These are phyloP conservation scores for Aspergillus pseudotamarii DNA, from an alignment of 2,329 filamentous ascomycete genomes.

Conservation along the genomic window DNA sequence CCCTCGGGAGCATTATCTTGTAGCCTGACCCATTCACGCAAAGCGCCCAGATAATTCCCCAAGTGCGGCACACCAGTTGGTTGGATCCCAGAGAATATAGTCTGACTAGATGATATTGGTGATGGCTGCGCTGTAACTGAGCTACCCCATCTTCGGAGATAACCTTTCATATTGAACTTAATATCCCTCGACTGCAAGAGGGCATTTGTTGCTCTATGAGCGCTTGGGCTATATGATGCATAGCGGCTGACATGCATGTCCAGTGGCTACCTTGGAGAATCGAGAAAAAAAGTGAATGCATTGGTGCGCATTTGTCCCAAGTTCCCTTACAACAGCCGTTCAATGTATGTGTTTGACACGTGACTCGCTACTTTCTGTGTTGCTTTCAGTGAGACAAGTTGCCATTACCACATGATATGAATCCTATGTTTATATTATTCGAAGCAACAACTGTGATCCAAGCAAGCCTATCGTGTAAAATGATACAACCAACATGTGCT, in stretches of 20 bases:
- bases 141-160: constrained; percentile 17
- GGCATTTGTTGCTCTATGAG: neutral
- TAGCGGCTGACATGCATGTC: neutral
- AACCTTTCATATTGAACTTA: neutral
- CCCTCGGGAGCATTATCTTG: constrained; percentile 64
- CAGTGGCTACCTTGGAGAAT: neutral
- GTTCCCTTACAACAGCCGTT: neutral
- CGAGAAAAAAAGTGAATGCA: neutral
- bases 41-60: constrained; percentile 90
- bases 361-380: neutral
- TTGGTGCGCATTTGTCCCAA: neutral
- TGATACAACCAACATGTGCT: neutral
- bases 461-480: neutral
- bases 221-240: neutral
- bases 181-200: neutral
- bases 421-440: neutral
- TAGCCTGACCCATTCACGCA: constrained; percentile 81
- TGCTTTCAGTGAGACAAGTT: neutral
- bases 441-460: neutral
- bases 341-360: neutral
- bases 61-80: constrained; percentile 92
- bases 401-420: neutral
- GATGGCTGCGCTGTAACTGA: constrained; percentile 12
- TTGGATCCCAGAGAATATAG: constrained; percentile 95
- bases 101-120: constrained; percentile 3